A percentile compares a stretch with the other conserved stretches of the same genome.
These are phyloP conservation scores for Penicillium taxi DNA, from an alignment of 495 filamentous ascomycete genomes.

Conservation along the genomic window DNA sequence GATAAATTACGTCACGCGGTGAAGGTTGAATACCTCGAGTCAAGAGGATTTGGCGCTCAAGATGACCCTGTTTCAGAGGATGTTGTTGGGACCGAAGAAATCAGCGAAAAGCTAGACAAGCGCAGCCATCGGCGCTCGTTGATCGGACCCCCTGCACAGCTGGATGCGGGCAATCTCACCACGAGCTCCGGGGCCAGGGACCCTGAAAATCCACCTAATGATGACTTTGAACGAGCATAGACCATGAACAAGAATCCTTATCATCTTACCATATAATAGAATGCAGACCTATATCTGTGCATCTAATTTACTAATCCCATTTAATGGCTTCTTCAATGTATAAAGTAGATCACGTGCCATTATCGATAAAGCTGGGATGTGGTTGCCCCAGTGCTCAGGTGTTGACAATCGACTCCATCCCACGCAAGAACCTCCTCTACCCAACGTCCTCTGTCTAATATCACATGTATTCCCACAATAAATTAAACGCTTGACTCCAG, in stretches of 20 bases:
- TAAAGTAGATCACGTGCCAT: conserved; percentile 13
- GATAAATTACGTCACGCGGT: conserved; percentile 52
- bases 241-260: conserved; percentile 11
- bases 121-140: conserved; percentile 36
- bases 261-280: conserved; percentile 22
- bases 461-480: too few species aligned
- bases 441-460: too few species aligned
- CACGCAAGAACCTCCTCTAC: neutral
- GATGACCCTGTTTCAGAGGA: conserved; percentile 28
- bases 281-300: conserved; percentile 1
- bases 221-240: conserved; percentile 48
- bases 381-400: conserved; percentile 1
- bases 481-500: too few species aligned
- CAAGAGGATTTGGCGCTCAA: conserved; percentile 25
- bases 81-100: conserved; percentile 46
- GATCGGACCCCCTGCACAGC: conserved; percentile 27
- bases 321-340: neutral
- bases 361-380: conserved; percentile 31
- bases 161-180: conserved; percentile 30
- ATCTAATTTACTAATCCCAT: neutral
- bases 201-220: conserved; percentile 27
- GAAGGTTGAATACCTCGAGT: conserved; percentile 43
- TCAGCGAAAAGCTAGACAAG: conserved; percentile 47
- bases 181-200: conserved; percentile 23
- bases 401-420: conserved; percentile 3